Evolutionary conservation across 1,284 basidiomycete genomes (phyloP).

Genomic region (Sparassis latifolia): DNA sequence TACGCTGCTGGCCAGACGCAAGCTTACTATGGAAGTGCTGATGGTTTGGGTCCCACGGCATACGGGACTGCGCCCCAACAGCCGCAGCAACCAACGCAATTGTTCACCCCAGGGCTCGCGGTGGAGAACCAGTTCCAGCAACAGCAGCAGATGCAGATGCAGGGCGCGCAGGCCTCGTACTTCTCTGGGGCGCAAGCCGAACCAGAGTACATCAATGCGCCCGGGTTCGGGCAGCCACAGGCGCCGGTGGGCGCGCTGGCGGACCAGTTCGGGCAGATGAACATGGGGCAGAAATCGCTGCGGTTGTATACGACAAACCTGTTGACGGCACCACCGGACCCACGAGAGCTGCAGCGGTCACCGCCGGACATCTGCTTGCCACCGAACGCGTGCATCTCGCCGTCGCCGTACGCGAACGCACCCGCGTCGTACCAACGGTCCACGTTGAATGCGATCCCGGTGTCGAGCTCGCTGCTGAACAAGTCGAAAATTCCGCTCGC

Average conservation of each 20-base stretch:
- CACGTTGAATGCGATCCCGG: constrained; percentile 91
- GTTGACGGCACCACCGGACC: constrained; percentile 86
- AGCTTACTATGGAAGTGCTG: constrained; percentile 65
- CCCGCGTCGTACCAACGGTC: constrained; percentile 91
- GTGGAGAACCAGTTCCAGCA: constrained; percentile 57
- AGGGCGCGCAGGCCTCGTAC: constrained; percentile 39
- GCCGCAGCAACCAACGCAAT: constrained; percentile 48
- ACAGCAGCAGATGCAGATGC: constrained; percentile 37
- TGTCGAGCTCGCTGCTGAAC: constrained; percentile 83
- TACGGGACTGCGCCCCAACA: constrained; percentile 31
- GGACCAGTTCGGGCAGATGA: constrained; percentile 87
- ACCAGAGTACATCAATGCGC: constrained; percentile 54
- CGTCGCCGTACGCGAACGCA: constrained; percentile 77
- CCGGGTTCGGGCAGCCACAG: constrained; percentile 34
- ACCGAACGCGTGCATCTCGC: constrained; percentile 74
- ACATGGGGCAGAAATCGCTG: constrained; percentile 67
- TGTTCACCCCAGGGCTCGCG: constrained; percentile 82
- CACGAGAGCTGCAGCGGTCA: constrained; percentile 71
- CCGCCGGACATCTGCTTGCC: constrained; percentile 91
- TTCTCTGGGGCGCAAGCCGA: constrained; percentile 38
- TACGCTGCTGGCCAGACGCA: constrained; percentile 89
- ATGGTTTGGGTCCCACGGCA: constrained; percentile 37
- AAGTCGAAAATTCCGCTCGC: constrained; percentile 95
- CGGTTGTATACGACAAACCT: constrained; percentile 82
- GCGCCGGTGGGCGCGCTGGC: constrained; percentile 57